Evolutionary conservation across 2,329 filamentous ascomycete genomes (phyloP).

Genomic region (Scedosporium aurantiacum): DNA sequence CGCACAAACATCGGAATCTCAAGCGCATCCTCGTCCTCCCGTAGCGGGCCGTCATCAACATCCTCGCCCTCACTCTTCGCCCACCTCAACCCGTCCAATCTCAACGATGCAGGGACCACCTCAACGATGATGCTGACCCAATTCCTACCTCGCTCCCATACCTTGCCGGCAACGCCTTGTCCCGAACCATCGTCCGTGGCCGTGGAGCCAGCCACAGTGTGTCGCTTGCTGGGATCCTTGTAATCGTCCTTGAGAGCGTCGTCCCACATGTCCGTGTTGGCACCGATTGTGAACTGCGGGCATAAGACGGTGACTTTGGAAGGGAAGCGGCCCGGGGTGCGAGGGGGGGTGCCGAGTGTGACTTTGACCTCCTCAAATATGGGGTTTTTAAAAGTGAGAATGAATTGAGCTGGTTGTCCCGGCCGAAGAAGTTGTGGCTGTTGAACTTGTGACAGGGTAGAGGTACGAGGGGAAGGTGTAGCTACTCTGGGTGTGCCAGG

Average conservation of each 20-base stretch:
- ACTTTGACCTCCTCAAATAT: constrained; percentile 86
- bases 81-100: constrained; percentile 23
- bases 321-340: constrained; percentile 64
- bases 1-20: constrained; percentile 94
- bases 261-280: constrained; percentile 80
- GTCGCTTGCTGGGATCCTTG: constrained; percentile 23
- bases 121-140: constrained; percentile 93
- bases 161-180: constrained; percentile 71
- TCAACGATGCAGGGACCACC: constrained; percentile 57
- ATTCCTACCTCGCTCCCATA: constrained; percentile 91
- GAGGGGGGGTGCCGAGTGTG: constrained; percentile 72
- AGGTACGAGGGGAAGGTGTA: constrained; percentile 22
- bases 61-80: constrained; percentile 21
- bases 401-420: constrained; percentile 59
- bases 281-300: constrained; percentile 86
- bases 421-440: constrained; percentile 33
- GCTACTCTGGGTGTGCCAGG: constrained; percentile 10
- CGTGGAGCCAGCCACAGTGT: constrained; percentile 35
- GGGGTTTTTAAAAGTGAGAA: constrained; percentile 86
- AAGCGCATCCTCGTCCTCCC: constrained; percentile 52
- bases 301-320: constrained; percentile 85
- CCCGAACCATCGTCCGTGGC: constrained; percentile 9
- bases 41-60: constrained; percentile 34
- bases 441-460: constrained; percentile 19
- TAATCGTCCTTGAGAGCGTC: constrained; percentile 61